Base-by-base conservation (phyloP, 331 rosid genomes). In the Malus hybrid region DNA sequence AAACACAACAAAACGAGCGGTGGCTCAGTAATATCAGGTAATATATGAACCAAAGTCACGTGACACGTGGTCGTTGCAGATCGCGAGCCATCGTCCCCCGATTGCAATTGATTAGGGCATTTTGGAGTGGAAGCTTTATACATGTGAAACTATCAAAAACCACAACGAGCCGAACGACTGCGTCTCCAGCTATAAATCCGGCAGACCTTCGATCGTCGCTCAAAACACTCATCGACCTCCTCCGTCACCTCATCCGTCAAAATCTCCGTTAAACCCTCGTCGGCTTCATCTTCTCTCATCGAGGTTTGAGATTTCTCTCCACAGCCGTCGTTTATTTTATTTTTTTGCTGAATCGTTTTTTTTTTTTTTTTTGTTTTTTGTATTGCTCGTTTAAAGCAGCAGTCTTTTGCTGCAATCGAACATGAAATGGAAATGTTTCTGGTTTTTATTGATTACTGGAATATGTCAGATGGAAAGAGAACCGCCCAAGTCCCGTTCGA, bases 21-120 rank as follows among this genome's bases (percentile, higher is more conserved):
- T 33, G 36, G 36, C 36, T 8, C 36, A 33, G 8, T 33, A 33
- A 6, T 33, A 33, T 33, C 8, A 33, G 8, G 36, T 32, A 32
- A 9, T 18, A 33, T 19, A 39, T 39, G 13, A 34, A 65, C n/a
- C 28, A n/a, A n/a, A 14, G 66, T 6, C 13, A n/a, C 31, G 65
- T 22, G 76, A 72, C 76, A 72, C 76, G 76, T 72, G 76, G 39
- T 64, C 18, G 67, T 20, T 12, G 34, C 27, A 57, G 76, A 46
- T 59, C 55, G 55, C 27, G 29, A 14, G 27, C 46, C 10, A 14
- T 6, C 34, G 1, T 3, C 55, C 68, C 24, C 56, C 67, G 57
- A 72, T 72, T 72, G 11, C 7, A 72, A 57, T 20, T 36, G 55
- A 72, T 72, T 72, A 72, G 76, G 76, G 76, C 76, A 72, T 72